Evolutionary conservation across 768 basidiomycete genomes (phyloP).

Genomic region (Tulasnella sp.): DNA sequence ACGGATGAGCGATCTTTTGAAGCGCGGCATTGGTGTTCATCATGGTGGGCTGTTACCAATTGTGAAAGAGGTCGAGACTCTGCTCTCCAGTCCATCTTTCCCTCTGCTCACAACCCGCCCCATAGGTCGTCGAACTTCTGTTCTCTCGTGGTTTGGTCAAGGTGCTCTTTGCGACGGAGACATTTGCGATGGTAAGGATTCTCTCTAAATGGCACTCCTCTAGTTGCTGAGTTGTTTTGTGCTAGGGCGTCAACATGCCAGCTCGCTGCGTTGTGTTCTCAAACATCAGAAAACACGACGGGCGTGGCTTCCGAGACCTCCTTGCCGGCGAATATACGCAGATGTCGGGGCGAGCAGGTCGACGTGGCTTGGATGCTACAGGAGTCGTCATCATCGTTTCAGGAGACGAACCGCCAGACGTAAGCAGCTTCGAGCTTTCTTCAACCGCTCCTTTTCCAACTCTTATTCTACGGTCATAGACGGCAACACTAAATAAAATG

Average conservation of each 20-base stretch:
- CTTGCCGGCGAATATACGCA: constrained; percentile 94
- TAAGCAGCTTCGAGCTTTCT: constrained; percentile 35
- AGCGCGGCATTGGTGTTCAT: constrained; percentile 93
- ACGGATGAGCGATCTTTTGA: constrained; percentile 82
- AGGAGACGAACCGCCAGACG: constrained; percentile 82
- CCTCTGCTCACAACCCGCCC: not conserved
- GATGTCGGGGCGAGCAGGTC: constrained; percentile 97
- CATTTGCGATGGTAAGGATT: constrained; percentile 85
- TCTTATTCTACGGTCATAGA: constrained; percentile 43
- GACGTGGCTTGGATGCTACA: constrained; percentile 89
- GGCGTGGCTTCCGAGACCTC: constrained; percentile 83
- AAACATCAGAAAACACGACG: constrained; percentile 91
- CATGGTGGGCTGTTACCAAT: constrained; percentile 95
- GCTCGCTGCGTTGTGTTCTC: constrained; percentile 97
- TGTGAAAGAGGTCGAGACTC: constrained; percentile 79
- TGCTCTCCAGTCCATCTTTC: constrained; percentile 17
- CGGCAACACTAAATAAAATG: constrained; percentile 73
- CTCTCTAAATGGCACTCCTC: not conserved
- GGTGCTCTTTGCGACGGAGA: constrained; percentile 96
- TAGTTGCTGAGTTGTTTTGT: not conserved
- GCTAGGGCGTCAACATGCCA: constrained; percentile 98
- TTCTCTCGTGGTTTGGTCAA: constrained; percentile 96
- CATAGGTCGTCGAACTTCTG: constrained; percentile 87
- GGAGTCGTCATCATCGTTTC: constrained; percentile 92
- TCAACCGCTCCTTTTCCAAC: not conserved